These are phyloP conservation scores for Litchi chinensis DNA, from an alignment of 345 rosid genomes.

Conservation along the genomic window DNA sequence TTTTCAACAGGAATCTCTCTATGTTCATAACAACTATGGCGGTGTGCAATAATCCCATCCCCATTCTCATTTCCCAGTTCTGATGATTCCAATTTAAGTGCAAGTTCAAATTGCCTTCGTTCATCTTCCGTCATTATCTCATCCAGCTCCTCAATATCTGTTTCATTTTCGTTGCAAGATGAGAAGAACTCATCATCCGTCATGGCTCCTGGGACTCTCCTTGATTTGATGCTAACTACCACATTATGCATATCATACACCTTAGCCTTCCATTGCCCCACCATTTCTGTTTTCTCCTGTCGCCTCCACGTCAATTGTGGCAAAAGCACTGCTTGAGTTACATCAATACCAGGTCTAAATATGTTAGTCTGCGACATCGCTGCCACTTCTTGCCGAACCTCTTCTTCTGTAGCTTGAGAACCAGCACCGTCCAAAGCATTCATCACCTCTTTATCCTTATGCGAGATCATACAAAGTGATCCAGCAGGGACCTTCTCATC, in stretches of 20 bases:
- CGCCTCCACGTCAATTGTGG: constrained; percentile 96
- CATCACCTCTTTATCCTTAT: constrained; percentile 94
- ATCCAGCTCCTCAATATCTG: constrained; percentile 75
- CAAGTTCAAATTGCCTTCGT: constrained; percentile 84
- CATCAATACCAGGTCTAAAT: constrained; percentile 96
- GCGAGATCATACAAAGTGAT: constrained; percentile 84
- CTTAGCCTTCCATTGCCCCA: constrained; percentile 90
- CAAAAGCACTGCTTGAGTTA: constrained; percentile 83
- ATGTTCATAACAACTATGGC: constrained; percentile 71
- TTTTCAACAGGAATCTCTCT: constrained; percentile 83
- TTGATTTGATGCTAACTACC: constrained; percentile 88
- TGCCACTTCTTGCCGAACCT: constrained; percentile 82
- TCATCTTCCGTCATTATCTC: constrained; percentile 87
- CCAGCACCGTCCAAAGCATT: constrained; percentile 95
- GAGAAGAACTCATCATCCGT: constrained; percentile 87
- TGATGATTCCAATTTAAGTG: constrained; percentile 75
- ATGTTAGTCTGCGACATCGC: constrained; percentile 90
- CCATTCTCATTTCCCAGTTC: constrained; percentile 56
- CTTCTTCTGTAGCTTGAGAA: constrained; percentile 78
- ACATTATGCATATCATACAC: constrained; percentile 99
- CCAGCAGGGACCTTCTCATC: constrained; percentile 77
- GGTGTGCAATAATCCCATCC: constrained; percentile 54
- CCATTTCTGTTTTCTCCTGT: constrained; percentile 88
- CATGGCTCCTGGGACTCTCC: constrained; percentile 93
- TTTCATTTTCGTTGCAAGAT: constrained; percentile 70